These are phyloP conservation scores for Chlorophyllum brunneum DNA, from an alignment of 768 basidiomycete genomes.

Conservation along the genomic window DNA sequence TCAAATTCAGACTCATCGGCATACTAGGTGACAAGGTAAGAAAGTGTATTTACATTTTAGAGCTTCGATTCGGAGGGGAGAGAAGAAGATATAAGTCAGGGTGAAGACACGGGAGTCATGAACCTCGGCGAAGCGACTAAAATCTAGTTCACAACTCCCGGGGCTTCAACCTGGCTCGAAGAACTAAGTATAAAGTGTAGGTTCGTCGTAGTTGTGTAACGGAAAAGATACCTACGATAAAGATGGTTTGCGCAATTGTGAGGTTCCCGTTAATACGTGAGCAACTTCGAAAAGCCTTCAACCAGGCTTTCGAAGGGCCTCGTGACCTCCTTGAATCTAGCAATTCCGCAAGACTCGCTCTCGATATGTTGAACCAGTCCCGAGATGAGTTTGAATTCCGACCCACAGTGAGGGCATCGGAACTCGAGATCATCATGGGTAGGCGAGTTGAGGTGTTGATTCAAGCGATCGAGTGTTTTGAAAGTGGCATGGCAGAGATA, in stretches of 20 bases:
- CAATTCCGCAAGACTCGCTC: slow-evolving; percentile 54
- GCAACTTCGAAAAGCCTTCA: slow-evolving; percentile 9
- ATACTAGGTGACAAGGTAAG: too few relatives aligned
- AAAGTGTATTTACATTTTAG: too few relatives aligned
- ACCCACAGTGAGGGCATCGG: slow-evolving; percentile 49
- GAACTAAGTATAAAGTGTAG: too few relatives aligned
- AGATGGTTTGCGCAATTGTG: neutral
- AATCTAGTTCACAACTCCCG: too few relatives aligned
- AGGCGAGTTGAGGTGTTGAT: slow-evolving; percentile 64
- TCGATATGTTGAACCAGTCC: slow-evolving; percentile 63
- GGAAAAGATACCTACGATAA: neutral
- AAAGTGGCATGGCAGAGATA: slow-evolving; percentile 52
- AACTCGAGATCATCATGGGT: slow-evolving; percentile 50
- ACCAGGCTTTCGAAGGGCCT: slow-evolving; percentile 15
- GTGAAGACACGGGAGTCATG: too few relatives aligned
- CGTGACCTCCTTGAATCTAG: slow-evolving; percentile 40
- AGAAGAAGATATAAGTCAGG: too few relatives aligned
- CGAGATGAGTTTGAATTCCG: slow-evolving; percentile 48
- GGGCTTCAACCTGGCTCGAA: too few relatives aligned
- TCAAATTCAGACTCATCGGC: too few relatives aligned
- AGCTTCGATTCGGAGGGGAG: too few relatives aligned
- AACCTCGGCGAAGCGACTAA: too few relatives aligned
- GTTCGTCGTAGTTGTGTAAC: too few relatives aligned
- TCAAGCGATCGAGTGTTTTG: slow-evolving; percentile 39
- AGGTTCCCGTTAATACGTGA: slow-evolving; percentile 3